Percentiles rank a stretch among this genome's conserved stretches.
Evolutionary conservation across 805 yeast species (phyloP).

Genomic region (Yueomyces sinensis): DNA sequence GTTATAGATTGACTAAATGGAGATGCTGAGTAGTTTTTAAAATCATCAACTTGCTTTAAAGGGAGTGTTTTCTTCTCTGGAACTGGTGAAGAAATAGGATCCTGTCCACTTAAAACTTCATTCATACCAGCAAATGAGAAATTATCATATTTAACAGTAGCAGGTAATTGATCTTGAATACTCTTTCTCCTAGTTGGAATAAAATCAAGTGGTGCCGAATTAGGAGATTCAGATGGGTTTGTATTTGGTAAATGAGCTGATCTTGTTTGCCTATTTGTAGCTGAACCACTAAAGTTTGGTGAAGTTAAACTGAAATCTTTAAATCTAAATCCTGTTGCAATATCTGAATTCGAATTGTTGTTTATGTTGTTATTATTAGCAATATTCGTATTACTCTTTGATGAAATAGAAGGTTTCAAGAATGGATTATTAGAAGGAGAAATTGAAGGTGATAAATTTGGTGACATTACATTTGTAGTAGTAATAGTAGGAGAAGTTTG

Average conservation of each 20-base stretch:
- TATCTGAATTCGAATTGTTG: too few species aligned
- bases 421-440: slow-evolving; percentile 18
- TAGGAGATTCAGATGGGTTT: slow-evolving; percentile 17
- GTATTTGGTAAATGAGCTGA: slow-evolving; percentile 1
- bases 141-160: slow-evolving; percentile 17
- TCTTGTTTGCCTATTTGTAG: too few species aligned
- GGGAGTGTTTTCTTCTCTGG: too few species aligned
- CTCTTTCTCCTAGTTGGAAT: slow-evolving; percentile 5
- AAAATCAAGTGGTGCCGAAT: slow-evolving; percentile 1
- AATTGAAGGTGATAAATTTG: slow-evolving; percentile 1
- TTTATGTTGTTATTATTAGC: too few species aligned
- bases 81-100: not conserved
- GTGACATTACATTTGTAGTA: slow-evolving; percentile 2
- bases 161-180: slow-evolving; percentile 16
- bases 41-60: too few species aligned
- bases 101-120: slow-evolving; percentile 8
- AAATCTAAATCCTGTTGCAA: too few species aligned
- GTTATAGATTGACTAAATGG: too few species aligned
- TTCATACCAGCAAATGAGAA: slow-evolving; percentile 15
- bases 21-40: too few species aligned
- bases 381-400: too few species aligned
- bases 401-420: too few species aligned
- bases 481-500: not conserved
- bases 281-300: too few species aligned
- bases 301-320: too few species aligned